Conservation (phyloP, 768 basidiomycete species). For the Trametes cinnabarina region DNA sequence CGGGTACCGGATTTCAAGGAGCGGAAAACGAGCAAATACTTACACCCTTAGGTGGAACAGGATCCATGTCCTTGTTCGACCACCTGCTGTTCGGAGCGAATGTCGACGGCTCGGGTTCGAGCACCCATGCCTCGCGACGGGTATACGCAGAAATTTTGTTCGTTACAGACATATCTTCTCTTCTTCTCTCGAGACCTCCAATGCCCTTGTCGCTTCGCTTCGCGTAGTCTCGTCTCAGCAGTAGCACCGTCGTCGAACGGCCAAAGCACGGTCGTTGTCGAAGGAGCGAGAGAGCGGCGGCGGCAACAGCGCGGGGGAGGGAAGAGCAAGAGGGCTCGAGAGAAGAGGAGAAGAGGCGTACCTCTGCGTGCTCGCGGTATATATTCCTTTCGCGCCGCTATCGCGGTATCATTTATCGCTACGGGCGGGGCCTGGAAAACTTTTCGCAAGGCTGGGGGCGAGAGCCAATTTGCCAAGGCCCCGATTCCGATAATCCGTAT, state of each 20-base stretch:
- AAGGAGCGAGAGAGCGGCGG: background rate
- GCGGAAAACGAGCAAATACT: background rate
- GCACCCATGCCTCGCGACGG: constrained; percentile 44
- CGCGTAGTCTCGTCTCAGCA: background rate
- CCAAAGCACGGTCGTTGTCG: background rate
- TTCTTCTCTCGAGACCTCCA: background rate
- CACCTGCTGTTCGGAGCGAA: constrained; percentile 60
- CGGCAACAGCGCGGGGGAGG: background rate
- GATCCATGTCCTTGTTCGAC: constrained; percentile 78
- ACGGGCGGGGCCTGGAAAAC: constrained; percentile 6
- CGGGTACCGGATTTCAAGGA: background rate
- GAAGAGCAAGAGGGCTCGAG: background rate
- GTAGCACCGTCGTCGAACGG: background rate
- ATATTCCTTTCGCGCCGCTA: background rate
- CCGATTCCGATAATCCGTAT: background rate
- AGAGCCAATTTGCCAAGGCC: background rate
- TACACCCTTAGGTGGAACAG: constrained; percentile 50
- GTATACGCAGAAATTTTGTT: constrained; percentile 29
- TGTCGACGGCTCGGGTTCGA: constrained; percentile 50
- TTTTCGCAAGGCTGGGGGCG: background rate
- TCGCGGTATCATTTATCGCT: background rate
- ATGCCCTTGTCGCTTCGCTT: background rate
- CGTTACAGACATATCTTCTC: background rate
- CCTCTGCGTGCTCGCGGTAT: background rate
- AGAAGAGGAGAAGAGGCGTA: background rate